Base-by-base conservation (phyloP, 83 land plant genomes). In the Picea abies region DNA sequence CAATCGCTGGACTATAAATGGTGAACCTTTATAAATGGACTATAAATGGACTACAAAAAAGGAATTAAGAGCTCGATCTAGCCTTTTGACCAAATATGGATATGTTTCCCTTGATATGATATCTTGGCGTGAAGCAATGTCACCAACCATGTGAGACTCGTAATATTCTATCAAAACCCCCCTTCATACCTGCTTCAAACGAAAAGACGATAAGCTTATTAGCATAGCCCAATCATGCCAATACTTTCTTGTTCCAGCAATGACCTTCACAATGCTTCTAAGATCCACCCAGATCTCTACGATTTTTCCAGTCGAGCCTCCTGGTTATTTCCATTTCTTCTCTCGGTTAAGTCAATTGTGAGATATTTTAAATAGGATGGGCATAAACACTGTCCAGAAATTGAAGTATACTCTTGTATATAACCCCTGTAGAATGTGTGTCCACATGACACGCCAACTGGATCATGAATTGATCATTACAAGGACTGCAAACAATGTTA, bases 1-100 rank as follows among this genome's bases (percentile, higher is more conserved):
- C 39, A 96, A 83, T 62, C 98, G 88, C 81, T 96, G 98, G 69
- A 96, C 75, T 61, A 96, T 96, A 83, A 96, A 96, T 44, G 98
- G 98, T 80, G 98, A 93, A 58, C 95, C 98, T 32, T 94, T 95
- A n/a, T n/a, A n/a, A n/a, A n/a, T n/a, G n/a, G n/a, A n/a, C n/a
- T n/a, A n/a, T n/a, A n/a, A n/a, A n/a, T n/a, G n/a, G n/a, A n/a
- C n/a, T n/a, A n/a, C n/a, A n/a, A n/a, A n/a, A 80, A 96, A 96
- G 64, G 82, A 78, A 52, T 81, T 81, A 82, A 96, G 90, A 60
- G 84, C 92, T 85, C 91, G 91, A 85, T 89, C 89, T 58, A 94
- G 88, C 67, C 94, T 80, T 64, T 82, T 87, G 29, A 84, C 81
- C 32, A 94, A 81, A 63, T 89, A 93, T 71, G 84, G 60, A 84